Evolutionary conservation across 2,329 filamentous ascomycete genomes (phyloP), one percentile per base, ranked within the genome.

Genomic region (Ceratocystis eucalypticola): DNA sequence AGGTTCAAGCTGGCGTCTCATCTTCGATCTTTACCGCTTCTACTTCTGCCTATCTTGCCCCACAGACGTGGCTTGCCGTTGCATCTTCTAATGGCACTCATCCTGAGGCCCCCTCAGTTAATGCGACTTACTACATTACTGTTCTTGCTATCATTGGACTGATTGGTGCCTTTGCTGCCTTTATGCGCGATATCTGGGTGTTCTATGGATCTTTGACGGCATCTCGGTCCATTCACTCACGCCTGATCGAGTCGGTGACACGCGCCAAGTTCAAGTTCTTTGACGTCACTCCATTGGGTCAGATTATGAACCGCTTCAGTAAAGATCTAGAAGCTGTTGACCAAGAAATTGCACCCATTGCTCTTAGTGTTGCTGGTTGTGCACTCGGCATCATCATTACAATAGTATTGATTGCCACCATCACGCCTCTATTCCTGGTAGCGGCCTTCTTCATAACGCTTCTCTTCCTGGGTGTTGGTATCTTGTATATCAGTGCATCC

Each of bases 271-370:
- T 99, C 80, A 91, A 89, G 73, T 99, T 99, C 78, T 99, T 99
- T 72, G 94, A 99, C 73, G 88, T 93, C 1, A 99, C 94, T 0
- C 94, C 94, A 1, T 83, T 97, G 0, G 94, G 94, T 12, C 93
- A 96, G 76, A 82, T 99, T 72, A 97, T 97, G 87, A 99, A 99
- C 76, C 86, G 94, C 22, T 99, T 99, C 77, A 97, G 93, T 74
- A 97, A 97, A 76, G 94, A 99, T 74, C 84, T 99, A 15, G 92
- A 99, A 74, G 86, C 91, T 10, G 82, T 99, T 22, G 94, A 99
- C 71, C 94, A 99, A 74, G 94, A 99, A 75, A 89, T 99, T 67
- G 92, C 94, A 0, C 91, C 92, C 1, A 86, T 95, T 50, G 93
- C 94, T 25, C 92, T 97, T 70, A 84, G 84, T 65, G 82, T 87